These are phyloP conservation scores for Esteya vermicola DNA, from an alignment of 2,329 filamentous ascomycete species.

Conservation along the genomic window DNA sequence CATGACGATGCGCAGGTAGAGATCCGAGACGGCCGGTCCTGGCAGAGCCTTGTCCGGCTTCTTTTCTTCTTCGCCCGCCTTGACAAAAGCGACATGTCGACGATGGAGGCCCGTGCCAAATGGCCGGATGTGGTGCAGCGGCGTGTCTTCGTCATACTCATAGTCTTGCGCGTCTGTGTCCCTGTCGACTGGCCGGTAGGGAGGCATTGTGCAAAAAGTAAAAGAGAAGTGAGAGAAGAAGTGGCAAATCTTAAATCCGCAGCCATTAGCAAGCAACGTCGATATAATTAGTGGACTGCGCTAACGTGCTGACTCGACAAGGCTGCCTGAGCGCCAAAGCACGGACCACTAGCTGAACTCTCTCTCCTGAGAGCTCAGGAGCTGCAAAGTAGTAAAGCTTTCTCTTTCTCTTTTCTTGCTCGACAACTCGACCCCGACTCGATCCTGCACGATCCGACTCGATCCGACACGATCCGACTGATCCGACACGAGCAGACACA, in stretches of 20 bases:
- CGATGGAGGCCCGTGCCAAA: constrained; percentile 44
- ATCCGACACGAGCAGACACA: background rate
- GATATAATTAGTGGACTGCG: too few relatives aligned
- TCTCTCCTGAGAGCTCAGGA: too few relatives aligned
- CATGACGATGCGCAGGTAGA: constrained; percentile 51
- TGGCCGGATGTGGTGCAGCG: constrained; percentile 36
- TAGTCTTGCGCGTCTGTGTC: constrained; percentile 8
- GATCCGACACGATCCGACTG: too few relatives aligned
- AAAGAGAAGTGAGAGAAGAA: background rate
- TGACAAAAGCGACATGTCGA: constrained; percentile 42
- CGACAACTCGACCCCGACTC: too few relatives aligned
- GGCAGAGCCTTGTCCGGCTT: constrained; percentile 10
- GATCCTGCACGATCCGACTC: too few relatives aligned
- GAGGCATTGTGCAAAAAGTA: background rate
- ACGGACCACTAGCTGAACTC: too few relatives aligned
- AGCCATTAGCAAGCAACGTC: too few relatives aligned
- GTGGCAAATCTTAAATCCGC: too few relatives aligned
- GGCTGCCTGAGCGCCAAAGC: too few relatives aligned
- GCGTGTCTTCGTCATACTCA: constrained; percentile 23
- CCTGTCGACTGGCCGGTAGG: background rate
- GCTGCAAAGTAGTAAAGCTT: too few relatives aligned
- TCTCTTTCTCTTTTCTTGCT: too few relatives aligned
- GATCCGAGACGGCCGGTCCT: constrained; percentile 32
- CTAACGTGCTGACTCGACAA: too few relatives aligned
- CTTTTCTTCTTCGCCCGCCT: constrained; percentile 21